Evolutionary conservation across 2,329 filamentous ascomycete species (phyloP).

Genomic region (Epichloe uncinata): DNA sequence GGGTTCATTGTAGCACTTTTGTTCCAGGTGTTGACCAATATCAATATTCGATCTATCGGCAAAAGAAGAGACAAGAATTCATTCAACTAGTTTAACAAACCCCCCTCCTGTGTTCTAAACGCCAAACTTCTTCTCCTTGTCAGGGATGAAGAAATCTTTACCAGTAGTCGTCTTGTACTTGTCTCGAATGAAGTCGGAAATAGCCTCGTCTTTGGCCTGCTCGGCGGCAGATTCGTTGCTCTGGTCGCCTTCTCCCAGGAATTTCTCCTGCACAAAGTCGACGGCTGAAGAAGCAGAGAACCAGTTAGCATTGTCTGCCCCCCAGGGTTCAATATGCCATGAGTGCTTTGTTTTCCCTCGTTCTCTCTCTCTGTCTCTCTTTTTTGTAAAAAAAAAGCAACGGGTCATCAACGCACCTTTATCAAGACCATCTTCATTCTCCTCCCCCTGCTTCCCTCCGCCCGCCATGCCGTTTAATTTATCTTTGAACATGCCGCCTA

Average conservation of each 20-base stretch:
- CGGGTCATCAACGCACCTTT: constrained; percentile 42
- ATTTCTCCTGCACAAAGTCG: constrained; percentile 65
- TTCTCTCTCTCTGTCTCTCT: too few relatives aligned
- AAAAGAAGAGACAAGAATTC: too few relatives aligned
- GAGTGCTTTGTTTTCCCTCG: too few relatives aligned
- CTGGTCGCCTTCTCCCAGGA: constrained; percentile 58
- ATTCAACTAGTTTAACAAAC: background rate
- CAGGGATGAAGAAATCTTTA: constrained; percentile 53
- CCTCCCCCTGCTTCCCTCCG: constrained; percentile 60
- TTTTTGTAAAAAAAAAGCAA: too few relatives aligned
- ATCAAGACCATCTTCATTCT: constrained; percentile 69
- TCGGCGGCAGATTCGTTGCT: constrained; percentile 60
- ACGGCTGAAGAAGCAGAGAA: constrained; percentile 36
- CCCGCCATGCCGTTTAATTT: constrained; percentile 61
- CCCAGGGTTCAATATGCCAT: too few relatives aligned
- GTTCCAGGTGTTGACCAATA: too few relatives aligned
- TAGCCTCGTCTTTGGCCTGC: constrained; percentile 73
- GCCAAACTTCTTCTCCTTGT: constrained; percentile 42
- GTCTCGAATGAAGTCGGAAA: constrained; percentile 56
- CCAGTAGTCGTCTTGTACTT: constrained; percentile 60
- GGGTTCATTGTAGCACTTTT: too few relatives aligned
- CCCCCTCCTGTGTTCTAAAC: background rate
- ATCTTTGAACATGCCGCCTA: constrained; percentile 45
- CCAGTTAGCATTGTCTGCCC: background rate
- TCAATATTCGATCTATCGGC: too few relatives aligned